Evolutionary conservation across 345 rosid genomes (phyloP).

Genomic region (Gossypium arboreum): DNA sequence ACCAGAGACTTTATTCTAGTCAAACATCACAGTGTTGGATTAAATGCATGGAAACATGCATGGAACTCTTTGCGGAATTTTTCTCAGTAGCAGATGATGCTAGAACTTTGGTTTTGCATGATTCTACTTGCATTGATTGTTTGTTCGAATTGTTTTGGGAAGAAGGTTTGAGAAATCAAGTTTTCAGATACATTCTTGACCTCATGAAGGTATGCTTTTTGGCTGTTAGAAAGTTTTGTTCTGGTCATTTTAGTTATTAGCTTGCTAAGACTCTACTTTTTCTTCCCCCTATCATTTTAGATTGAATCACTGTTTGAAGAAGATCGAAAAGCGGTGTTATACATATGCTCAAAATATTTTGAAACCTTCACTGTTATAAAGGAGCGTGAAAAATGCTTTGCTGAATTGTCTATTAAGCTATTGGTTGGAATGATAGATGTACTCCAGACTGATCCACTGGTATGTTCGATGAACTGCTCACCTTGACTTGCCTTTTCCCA

Average conservation of each 20-base stretch:
- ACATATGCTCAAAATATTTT: conserved; percentile 79
- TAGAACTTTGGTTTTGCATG: conserved; percentile 52
- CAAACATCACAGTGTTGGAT: conserved; percentile 42
- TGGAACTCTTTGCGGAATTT: conserved; percentile 61
- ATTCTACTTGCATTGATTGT: conserved; percentile 60
- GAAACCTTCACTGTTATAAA: conserved; percentile 87
- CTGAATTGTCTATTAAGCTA: conserved; percentile 61
- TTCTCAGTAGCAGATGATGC: conserved; percentile 57
- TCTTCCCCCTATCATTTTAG: conserved; percentile 33
- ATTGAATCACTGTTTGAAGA: conserved; percentile 48
- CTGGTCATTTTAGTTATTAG: conserved; percentile 6
- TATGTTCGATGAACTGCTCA: conserved; percentile 28
- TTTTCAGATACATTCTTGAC: conserved; percentile 60
- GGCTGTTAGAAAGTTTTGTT: conserved; percentile 13
- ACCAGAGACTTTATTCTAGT: conserved; percentile 33
- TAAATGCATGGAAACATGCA: conserved; percentile 59
- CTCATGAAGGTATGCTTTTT: conserved; percentile 71
- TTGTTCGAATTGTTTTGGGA: conserved; percentile 95
- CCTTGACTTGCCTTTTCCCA: conserved; percentile 10
- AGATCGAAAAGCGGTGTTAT: conserved; percentile 63
- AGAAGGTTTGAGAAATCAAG: conserved; percentile 56
- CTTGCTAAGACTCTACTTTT: conserved; percentile 9
- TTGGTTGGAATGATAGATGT: conserved; percentile 84
- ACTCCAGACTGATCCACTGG: conserved; percentile 57
- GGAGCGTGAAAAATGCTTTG: conserved; percentile 68